phyloP scores from a whole-genome alignment of 2,329 filamentous ascomycete species.

The Trichoderma atrobrunneum region DNA sequence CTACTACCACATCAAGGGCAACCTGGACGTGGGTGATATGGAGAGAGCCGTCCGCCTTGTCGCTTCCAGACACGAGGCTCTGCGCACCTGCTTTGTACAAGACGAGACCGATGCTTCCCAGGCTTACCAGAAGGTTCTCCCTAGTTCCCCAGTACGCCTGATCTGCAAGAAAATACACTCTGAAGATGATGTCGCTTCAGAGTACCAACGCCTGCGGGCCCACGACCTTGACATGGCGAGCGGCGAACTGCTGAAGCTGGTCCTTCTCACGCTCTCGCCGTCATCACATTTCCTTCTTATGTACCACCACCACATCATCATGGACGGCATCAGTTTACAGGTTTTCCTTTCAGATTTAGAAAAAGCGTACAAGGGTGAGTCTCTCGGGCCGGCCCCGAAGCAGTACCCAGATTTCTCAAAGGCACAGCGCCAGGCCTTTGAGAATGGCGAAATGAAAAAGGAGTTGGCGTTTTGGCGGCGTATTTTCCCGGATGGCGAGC shows the following conservation, averaged over 20 bases:
- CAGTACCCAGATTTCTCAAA: constrained; percentile 39
- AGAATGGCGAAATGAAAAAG: constrained; percentile 27
- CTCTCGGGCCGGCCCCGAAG: constrained; percentile 22
- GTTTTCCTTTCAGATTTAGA: constrained; percentile 45
- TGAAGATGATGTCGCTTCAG: constrained; percentile 27
- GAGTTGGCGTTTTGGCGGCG: constrained; percentile 37
- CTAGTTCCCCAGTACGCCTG: constrained; percentile 27
- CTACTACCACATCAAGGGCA: constrained; percentile 32
- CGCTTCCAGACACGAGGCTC: constrained; percentile 31
- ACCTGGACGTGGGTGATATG: constrained; percentile 31
- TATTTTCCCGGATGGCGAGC: constrained; percentile 23
- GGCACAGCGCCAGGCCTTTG: constrained; percentile 30
- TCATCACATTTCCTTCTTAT: constrained; percentile 41
- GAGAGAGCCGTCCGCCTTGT: constrained; percentile 34
- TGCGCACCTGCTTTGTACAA: constrained; percentile 33
- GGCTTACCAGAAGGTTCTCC: constrained; percentile 27
- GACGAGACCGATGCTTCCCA: constrained; percentile 22
- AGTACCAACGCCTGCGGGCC: constrained; percentile 31
- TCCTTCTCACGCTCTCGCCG: constrained; percentile 33
- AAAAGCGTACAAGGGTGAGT: constrained; percentile 37
- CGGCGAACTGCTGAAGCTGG: constrained; percentile 32
- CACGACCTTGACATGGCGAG: constrained; percentile 36
- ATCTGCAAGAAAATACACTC: constrained; percentile 24
- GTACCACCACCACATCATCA: constrained; percentile 47
- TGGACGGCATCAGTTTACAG: constrained; percentile 47